Evolutionary conservation across 164 flowering plant species (phyloP), one percentile per base, ranked within the genome.

Genomic region (Vitis cinerea): DNA sequence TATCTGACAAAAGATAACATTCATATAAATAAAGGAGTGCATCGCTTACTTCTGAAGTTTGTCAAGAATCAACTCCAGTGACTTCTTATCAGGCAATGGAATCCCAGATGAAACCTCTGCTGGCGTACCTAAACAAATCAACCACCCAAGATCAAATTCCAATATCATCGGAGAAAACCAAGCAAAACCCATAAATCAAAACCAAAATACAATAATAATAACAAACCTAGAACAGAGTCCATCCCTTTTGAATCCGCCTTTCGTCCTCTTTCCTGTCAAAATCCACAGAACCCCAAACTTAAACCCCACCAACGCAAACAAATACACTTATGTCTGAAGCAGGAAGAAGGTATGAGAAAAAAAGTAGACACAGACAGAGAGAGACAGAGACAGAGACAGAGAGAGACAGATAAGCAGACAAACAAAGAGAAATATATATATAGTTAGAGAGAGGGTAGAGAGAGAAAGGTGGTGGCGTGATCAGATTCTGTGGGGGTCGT

Each of bases 21-120:
- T 48, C 3, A 12, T 47, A 10, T 14, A 27, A 31, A n/a, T n/a
- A 3, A 47, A 19, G 57, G 19, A 16, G 9, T 8, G 17, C 37
- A 69, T 11, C 15, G 50, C 88, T 19, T 83, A 94, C 99, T 92
- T 95, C 75, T 95, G 98, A 80, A 95, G 88, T 69, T 90, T 90
- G 79, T 93, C 97, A 23, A 95, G 91, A 67, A 95, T 86, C 83
- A 88, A 76, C 80, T 90, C 94, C 83, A 95, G 67, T 4, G 72
- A 76, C 80, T 85, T 91, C 79, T 74, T 86, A 47, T 95, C 91
- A 16, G 97, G 94, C 77, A 95, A 74, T 1, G 88, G 93, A 61
- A 80, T 17, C 61, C 64, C 78, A n/a, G 68, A 50, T 9, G 74
- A 44, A 62, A 64, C 70, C 31, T 74, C 75, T 2, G 73, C 16